Conservation (phyloP, 805 yeast genomes). For the Yarrowia bubula region DNA sequence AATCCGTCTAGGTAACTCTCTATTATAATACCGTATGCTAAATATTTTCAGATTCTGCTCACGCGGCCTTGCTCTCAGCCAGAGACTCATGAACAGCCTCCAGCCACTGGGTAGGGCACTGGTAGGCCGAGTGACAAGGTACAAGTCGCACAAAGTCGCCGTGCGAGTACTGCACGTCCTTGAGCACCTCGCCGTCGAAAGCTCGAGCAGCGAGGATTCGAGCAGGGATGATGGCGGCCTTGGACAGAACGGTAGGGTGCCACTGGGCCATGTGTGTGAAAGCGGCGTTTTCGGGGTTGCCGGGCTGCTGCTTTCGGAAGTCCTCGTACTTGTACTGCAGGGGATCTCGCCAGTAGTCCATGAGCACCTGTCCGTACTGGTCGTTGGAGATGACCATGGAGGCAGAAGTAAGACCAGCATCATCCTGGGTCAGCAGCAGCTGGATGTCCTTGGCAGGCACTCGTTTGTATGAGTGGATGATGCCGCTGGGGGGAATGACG, state of each 20-base stretch:
- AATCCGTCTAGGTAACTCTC: background rate
- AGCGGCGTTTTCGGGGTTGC: slow-evolving; percentile 49
- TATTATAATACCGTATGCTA: slow-evolving; percentile 6
- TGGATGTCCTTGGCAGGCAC: slow-evolving; percentile 54
- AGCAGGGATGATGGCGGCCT: slow-evolving; percentile 69
- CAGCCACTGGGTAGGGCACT: slow-evolving; percentile 25
- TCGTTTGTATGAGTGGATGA: slow-evolving; percentile 57
- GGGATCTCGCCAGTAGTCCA: slow-evolving; percentile 80
- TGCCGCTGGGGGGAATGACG: slow-evolving; percentile 47
- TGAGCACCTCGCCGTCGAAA: slow-evolving; percentile 30
- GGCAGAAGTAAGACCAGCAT: slow-evolving; percentile 58
- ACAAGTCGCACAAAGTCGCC: slow-evolving; percentile 51
- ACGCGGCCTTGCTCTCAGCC: slow-evolving; percentile 49
- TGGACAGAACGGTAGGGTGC: slow-evolving; percentile 82
- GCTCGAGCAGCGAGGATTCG: slow-evolving; percentile 48
- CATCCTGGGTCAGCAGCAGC: slow-evolving; percentile 69
- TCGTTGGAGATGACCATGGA: slow-evolving; percentile 73
- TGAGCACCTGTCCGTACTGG: slow-evolving; percentile 58
- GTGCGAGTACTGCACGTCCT: slow-evolving; percentile 35
- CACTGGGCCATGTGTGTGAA: slow-evolving; percentile 87
- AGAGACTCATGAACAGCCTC: slow-evolving; percentile 57
- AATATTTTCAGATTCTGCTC: slow-evolving; percentile 41
- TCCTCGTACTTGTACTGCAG: slow-evolving; percentile 61
- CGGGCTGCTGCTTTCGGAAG: slow-evolving; percentile 44
- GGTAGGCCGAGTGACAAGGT: slow-evolving; percentile 44